phyloP scores from a whole-genome alignment of 805 yeast species.

The Lachancea mirantina region DNA sequence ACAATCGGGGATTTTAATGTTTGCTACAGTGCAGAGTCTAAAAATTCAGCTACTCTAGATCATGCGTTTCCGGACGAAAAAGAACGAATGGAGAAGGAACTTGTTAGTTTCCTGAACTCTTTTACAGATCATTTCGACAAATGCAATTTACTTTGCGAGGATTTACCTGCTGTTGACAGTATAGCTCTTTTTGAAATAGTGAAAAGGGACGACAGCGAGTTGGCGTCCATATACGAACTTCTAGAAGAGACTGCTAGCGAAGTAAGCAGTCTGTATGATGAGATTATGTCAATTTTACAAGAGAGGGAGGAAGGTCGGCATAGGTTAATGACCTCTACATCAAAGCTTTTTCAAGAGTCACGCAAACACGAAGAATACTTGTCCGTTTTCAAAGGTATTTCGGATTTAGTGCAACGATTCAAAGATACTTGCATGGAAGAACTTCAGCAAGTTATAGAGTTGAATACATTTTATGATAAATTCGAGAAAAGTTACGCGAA shows the following conservation, averaged over 20 bases:
- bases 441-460: slow-evolving; percentile 26
- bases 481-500: slow-evolving; percentile 48
- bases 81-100: slow-evolving; percentile 49
- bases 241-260: slow-evolving; percentile 35
- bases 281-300: slow-evolving; percentile 28
- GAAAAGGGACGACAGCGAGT: slow-evolving; percentile 46
- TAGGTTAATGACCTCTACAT: slow-evolving; percentile 13
- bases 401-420: slow-evolving; percentile 30
- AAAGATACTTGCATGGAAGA: slow-evolving; percentile 23
- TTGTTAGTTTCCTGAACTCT: slow-evolving; percentile 62
- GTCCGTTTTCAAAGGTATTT: slow-evolving; percentile 25
- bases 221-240: slow-evolving; percentile 49
- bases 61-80: slow-evolving; percentile 45
- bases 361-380: slow-evolving; percentile 26
- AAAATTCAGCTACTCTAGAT: slow-evolving; percentile 17
- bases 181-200: slow-evolving; percentile 41
- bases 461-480: slow-evolving; percentile 42
- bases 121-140: slow-evolving; percentile 80
- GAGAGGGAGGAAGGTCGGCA: slow-evolving; percentile 22
- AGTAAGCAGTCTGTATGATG: slow-evolving; percentile 17
- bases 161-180: slow-evolving; percentile 26
- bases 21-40: slow-evolving; percentile 19
- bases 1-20: slow-evolving; percentile 16
- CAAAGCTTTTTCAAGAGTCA: slow-evolving; percentile 19
- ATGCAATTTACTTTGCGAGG: slow-evolving; percentile 40